Percentiles rank a stretch among this genome's conserved stretches.
Conservation (phyloP, 305 asterid species). For the Solanum hybrid region DNA sequence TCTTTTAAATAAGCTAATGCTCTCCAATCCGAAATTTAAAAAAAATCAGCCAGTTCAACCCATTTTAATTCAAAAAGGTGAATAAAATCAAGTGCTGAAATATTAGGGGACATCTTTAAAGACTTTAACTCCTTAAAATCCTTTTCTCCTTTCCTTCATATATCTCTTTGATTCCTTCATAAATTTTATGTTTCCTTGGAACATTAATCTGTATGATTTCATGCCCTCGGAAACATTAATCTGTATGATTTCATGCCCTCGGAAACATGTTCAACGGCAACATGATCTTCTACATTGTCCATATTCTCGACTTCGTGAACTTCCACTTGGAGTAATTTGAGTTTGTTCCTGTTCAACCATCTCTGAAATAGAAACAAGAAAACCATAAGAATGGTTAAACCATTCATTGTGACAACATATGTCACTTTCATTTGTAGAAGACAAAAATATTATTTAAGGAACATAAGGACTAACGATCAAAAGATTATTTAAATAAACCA, state of each 20-base stretch:
- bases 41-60: not conserved
- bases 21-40: too few relatives aligned
- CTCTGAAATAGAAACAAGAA: not conserved
- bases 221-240: not conserved
- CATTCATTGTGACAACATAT: not conserved
- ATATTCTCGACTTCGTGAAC: not conserved
- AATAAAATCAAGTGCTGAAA: too few relatives aligned
- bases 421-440: not conserved
- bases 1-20: not conserved
- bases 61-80: not conserved
- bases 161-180: not conserved
- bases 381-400: not conserved
- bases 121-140: not conserved
- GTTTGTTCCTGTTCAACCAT: too few relatives aligned
- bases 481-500: not conserved
- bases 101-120: not conserved
- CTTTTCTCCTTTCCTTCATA: not conserved
- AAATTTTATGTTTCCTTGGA: not conserved
- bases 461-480: not conserved
- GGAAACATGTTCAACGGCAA: not conserved
- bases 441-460: not conserved
- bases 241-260: not conserved
- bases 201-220: not conserved
- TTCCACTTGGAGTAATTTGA: not conserved
- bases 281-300: not conserved